phyloP scores from a whole-genome alignment of 257 asterid species.

The Nicotiana undulata region DNA sequence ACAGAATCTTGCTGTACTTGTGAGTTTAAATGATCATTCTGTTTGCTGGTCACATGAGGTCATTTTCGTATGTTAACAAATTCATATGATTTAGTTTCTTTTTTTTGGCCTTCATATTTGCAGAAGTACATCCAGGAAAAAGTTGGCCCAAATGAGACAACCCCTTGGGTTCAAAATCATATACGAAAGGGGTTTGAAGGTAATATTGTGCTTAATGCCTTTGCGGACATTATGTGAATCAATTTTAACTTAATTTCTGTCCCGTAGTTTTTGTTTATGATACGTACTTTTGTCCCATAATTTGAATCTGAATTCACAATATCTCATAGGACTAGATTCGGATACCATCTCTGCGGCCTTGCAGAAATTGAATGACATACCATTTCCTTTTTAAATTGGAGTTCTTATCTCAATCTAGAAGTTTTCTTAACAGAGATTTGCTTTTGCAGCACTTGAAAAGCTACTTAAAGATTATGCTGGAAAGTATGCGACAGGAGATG shows the following conservation, averaged over 20 bases:
- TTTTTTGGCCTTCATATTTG: not conserved
- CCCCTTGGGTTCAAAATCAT: constrained; percentile 54
- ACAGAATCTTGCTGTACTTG: constrained; percentile 44
- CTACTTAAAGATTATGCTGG: constrained; percentile 58
- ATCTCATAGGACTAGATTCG: not conserved
- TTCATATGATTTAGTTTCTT: not conserved
- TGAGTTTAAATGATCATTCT: constrained; percentile 26
- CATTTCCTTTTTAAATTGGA: not conserved
- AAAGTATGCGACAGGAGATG: constrained; percentile 70
- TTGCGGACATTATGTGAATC: not conserved
- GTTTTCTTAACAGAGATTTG: constrained; percentile 14
- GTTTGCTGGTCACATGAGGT: constrained; percentile 3
- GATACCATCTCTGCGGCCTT: not conserved
- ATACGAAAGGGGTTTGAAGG: constrained; percentile 63
- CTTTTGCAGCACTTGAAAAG: constrained; percentile 61
- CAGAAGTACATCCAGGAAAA: constrained; percentile 52
- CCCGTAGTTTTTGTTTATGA: not conserved
- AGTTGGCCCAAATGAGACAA: constrained; percentile 61
- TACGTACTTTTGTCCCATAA: not conserved
- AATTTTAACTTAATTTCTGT: not conserved
- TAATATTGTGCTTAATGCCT: constrained; percentile 13
- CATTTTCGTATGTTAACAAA: not conserved
- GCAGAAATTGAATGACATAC: not conserved
- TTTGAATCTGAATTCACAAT: no score
- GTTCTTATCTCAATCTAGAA: not conserved